A percentile compares a stretch with the other conserved stretches of the same genome.
Conservation (phyloP, 139 green algal species). For the Chlamydomonas applanata region DNA sequence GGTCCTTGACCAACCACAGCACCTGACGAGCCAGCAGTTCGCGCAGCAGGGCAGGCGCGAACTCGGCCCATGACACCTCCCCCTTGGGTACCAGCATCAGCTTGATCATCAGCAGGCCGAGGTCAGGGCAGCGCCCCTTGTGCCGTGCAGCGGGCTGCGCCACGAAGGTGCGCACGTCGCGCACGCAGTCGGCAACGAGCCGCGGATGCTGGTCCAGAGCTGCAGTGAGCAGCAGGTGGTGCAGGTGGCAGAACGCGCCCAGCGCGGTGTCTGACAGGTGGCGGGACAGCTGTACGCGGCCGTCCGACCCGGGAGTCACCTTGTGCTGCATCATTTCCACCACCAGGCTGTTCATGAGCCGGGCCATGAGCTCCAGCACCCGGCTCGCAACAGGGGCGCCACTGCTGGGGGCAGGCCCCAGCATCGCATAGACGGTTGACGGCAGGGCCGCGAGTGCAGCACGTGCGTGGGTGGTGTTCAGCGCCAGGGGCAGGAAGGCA, state of each 20-base stretch:
- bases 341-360: conserved; percentile 33
- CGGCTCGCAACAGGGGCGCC: neutral
- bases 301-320: neutral
- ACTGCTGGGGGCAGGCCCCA: neutral
- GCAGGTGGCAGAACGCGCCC: conserved; percentile 31
- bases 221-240: conserved; percentile 26
- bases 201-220: neutral
- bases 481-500: conserved; percentile 31
- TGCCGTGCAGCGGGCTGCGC: neutral
- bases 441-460: conserved; percentile 12
- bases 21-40: conserved; percentile 34
- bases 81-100: conserved; percentile 31
- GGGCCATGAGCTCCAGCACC: conserved; percentile 21
- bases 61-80: conserved; percentile 17
- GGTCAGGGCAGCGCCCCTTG: conserved; percentile 30
- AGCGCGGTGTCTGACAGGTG: conserved; percentile 24
- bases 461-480: conserved; percentile 18
- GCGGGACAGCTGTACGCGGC: neutral
- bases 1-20: conserved; percentile 5
- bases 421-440: neutral
- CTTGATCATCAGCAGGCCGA: conserved; percentile 34
- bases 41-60: conserved; percentile 19
- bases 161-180: conserved; percentile 8
- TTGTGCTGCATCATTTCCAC: conserved; percentile 22
- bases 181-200: neutral